Evolutionary conservation across 768 basidiomycete genomes (phyloP).

Genomic region (Pulveroboletus sp.): DNA sequence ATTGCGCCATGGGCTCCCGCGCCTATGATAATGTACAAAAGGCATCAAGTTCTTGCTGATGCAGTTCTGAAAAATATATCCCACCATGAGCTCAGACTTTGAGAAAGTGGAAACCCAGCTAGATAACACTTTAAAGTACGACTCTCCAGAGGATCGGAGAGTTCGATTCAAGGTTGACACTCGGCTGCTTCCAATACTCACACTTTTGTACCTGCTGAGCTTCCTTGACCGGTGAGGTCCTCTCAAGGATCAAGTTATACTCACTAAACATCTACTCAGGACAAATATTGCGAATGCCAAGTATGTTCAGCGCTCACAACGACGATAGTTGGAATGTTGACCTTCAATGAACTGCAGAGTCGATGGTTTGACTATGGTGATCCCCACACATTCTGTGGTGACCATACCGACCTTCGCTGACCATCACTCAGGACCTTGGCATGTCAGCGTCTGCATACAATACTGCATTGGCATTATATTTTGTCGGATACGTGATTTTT

Average conservation of each 20-base stretch:
- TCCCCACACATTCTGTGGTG: background rate
- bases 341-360: constrained; percentile 33
- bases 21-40: background rate
- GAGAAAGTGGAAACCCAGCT: constrained; percentile 4
- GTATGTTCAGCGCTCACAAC: constrained; percentile 13
- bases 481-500: constrained; percentile 56
- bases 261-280: constrained; percentile 8
- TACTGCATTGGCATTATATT: constrained; percentile 54
- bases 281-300: constrained; percentile 39
- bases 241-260: background rate
- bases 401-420: background rate
- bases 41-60: background rate
- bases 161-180: too few species aligned
- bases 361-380: constrained; percentile 46
- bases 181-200: too few species aligned
- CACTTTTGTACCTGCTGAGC: constrained; percentile 33
- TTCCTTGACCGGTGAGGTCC: constrained; percentile 37
- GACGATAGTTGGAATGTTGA: background rate
- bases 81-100: constrained; percentile 8
- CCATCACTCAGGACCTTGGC: constrained; percentile 41
- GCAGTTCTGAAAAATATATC: background rate
- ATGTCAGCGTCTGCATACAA: constrained; percentile 50
- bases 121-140: too few species aligned
- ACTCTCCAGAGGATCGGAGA: too few species aligned
- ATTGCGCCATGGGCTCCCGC: too few species aligned